Percentiles rank a stretch among this genome's conserved stretches.
phyloP scores from a whole-genome alignment of 192 early-diverging fungal genomes.

The Coemansia sp. region DNA sequence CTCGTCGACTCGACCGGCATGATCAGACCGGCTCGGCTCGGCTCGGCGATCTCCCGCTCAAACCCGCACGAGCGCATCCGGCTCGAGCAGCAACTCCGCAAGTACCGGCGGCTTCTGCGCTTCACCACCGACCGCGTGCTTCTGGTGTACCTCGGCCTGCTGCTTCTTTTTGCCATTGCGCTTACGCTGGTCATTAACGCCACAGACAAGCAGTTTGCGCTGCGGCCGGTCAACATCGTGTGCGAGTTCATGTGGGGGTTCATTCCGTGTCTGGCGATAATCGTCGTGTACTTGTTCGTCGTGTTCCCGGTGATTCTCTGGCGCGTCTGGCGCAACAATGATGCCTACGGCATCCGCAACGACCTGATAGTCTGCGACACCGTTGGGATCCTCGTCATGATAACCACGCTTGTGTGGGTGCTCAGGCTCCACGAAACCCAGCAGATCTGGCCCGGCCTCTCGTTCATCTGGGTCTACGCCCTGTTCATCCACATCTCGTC shows the following conservation, averaged over 20 bases:
- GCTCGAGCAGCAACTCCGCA: constrained; percentile 18
- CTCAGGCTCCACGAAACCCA: constrained; percentile 19
- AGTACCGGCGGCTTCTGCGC: constrained; percentile 24
- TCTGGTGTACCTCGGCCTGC: constrained; percentile 12
- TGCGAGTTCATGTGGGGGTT: constrained; percentile 37
- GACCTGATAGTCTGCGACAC: constrained; percentile 58
- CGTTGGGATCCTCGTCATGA: constrained; percentile 43
- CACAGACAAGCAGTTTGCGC: constrained; percentile 31
- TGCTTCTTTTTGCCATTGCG: neutral
- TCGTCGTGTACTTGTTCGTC: constrained; percentile 46
- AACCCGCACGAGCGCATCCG: constrained; percentile 7
- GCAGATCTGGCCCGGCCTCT: constrained; percentile 34
- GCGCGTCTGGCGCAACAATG: constrained; percentile 50
- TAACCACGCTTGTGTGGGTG: constrained; percentile 48
- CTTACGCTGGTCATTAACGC: constrained; percentile 26
- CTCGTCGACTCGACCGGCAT: neutral
- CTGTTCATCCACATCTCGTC: constrained; percentile 38
- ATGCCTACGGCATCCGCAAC: constrained; percentile 61
- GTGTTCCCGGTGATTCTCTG: constrained; percentile 55
- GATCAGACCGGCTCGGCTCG: neutral
- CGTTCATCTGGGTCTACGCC: constrained; percentile 32
- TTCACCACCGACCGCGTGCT: constrained; percentile 31
- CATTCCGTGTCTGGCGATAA: constrained; percentile 16
- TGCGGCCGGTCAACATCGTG: constrained; percentile 15
- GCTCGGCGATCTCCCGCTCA: neutral